phyloP scores from a whole-genome alignment of 2,329 filamentous ascomycete genomes.

The Aureobasidium leucospermi region DNA sequence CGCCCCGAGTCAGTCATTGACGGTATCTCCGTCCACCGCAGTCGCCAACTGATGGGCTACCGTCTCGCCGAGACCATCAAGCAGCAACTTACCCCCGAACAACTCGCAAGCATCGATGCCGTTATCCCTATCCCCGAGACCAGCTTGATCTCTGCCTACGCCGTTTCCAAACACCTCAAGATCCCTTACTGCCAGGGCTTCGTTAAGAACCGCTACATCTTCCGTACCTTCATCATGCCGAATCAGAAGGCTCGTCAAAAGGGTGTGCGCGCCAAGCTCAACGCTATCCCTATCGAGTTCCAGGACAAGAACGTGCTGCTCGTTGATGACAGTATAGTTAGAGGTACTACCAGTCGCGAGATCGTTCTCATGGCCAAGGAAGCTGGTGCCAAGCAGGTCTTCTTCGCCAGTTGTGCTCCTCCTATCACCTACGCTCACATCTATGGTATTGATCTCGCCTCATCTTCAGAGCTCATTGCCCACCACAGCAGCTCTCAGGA shows the following conservation, averaged over 20 bases:
- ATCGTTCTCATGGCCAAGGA: slow-evolving; percentile 81
- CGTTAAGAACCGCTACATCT: slow-evolving; percentile 84
- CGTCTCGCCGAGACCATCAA: slow-evolving; percentile 69
- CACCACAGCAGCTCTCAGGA: slow-evolving; percentile 55
- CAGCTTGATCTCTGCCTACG: slow-evolving; percentile 70
- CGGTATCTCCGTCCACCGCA: slow-evolving; percentile 78
- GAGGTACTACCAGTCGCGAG: slow-evolving; percentile 73
- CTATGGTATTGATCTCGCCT: slow-evolving; percentile 72
- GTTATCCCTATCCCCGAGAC: slow-evolving; percentile 83
- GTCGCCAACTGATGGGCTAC: slow-evolving; percentile 78
- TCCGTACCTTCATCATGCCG: slow-evolving; percentile 81
- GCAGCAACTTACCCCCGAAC: slow-evolving; percentile 58
- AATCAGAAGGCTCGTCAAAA: slow-evolving; percentile 74
- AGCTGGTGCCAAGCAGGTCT: slow-evolving; percentile 71
- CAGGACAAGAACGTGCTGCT: slow-evolving; percentile 70
- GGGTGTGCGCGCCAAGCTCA: slow-evolving; percentile 83
- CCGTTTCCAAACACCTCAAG: slow-evolving; percentile 64
- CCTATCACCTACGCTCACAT: slow-evolving; percentile 80
- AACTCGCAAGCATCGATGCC: slow-evolving; percentile 69
- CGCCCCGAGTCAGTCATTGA: slow-evolving; percentile 77
- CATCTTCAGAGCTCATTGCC: slow-evolving; percentile 62
- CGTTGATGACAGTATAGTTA: slow-evolving; percentile 84
- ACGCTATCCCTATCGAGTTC: slow-evolving; percentile 80
- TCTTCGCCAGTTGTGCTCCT: slow-evolving; percentile 76
- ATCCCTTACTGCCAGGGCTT: slow-evolving; percentile 77